These are phyloP conservation scores for Epichloe aotearoae DNA, from an alignment of 2,329 filamentous ascomycete genomes.

Conservation along the genomic window DNA sequence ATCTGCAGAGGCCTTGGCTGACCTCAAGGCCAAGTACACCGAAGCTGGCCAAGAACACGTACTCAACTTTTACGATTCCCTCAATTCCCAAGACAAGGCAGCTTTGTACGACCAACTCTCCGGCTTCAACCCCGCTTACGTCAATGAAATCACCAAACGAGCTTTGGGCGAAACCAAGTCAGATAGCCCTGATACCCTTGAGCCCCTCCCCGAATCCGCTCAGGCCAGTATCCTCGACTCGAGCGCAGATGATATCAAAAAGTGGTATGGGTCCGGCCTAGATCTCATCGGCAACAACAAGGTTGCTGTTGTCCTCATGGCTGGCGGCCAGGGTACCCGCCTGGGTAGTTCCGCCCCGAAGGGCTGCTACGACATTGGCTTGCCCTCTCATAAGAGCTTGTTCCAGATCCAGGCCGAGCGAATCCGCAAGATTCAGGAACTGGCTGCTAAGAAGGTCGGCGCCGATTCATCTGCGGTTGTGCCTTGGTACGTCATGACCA, in stretches of 20 bases:
- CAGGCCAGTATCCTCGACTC: conserved; percentile 89
- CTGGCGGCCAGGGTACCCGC: conserved; percentile 89
- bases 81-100: conserved; percentile 60
- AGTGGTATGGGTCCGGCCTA: conserved; percentile 74
- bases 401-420: conserved; percentile 97
- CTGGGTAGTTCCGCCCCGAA: conserved; percentile 92
- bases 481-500: conserved; percentile 99
- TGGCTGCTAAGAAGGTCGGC: conserved; percentile 60
- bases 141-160: conserved; percentile 75
- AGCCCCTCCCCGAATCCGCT: conserved; percentile 77
- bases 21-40: conserved; percentile 59
- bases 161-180: conserved; percentile 66
- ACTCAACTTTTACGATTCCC: conserved; percentile 69
- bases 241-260: conserved; percentile 58
- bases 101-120: conserved; percentile 69
- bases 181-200: conserved; percentile 46
- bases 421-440: conserved; percentile 70
- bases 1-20: conserved; percentile 50
- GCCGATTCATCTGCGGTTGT: conserved; percentile 46
- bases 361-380: conserved; percentile 92
- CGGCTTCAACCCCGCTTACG: conserved; percentile 68
- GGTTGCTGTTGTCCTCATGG: conserved; percentile 85
- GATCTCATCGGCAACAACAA: conserved; percentile 68
- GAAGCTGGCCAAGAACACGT: conserved; percentile 70
- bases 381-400: conserved; percentile 83